Conservation (phyloP, 2,329 filamentous ascomycete genomes). For the Fusarium compactum region DNA sequence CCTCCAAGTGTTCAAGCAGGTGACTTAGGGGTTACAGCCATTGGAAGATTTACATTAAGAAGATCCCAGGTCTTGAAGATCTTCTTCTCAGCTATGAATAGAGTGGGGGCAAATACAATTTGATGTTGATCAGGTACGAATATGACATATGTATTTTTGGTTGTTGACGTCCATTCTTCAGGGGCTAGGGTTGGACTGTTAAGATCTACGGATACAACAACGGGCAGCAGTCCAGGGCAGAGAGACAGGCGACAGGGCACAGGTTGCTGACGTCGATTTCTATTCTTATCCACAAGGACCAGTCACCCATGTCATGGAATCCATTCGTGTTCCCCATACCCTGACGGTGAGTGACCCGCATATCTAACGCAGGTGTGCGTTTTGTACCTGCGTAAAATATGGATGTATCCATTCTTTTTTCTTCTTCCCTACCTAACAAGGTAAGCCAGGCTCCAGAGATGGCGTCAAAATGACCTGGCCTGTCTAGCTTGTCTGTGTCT, state of each 20-base stretch:
- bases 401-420: constrained; percentile 22
- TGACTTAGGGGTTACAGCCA: not conserved
- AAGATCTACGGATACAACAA: constrained; percentile 30
- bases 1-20: not conserved
- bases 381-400: constrained; percentile 40
- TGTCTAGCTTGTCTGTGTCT: not conserved
- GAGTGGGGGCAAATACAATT: constrained; percentile 24
- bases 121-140: constrained; percentile 11
- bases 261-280: constrained; percentile 39
- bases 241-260: not conserved
- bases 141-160: constrained; percentile 23
- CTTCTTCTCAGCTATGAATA: not conserved
- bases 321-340: constrained; percentile 15
- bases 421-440: constrained; percentile 1
- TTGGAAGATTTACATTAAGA: not conserved
- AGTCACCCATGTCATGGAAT: constrained; percentile 2
- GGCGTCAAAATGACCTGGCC: constrained; percentile 36
- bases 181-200: constrained; percentile 15
- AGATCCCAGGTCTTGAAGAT: constrained; percentile 12
- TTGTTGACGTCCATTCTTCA: constrained; percentile 15
- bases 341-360: constrained; percentile 32
- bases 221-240: not conserved
- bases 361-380: constrained; percentile 1
- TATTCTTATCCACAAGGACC: constrained; percentile 32
- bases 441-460: constrained; percentile 19